These are phyloP conservation scores for Suillus subalutaceus DNA, from an alignment of 768 basidiomycete species.

Conservation along the genomic window DNA sequence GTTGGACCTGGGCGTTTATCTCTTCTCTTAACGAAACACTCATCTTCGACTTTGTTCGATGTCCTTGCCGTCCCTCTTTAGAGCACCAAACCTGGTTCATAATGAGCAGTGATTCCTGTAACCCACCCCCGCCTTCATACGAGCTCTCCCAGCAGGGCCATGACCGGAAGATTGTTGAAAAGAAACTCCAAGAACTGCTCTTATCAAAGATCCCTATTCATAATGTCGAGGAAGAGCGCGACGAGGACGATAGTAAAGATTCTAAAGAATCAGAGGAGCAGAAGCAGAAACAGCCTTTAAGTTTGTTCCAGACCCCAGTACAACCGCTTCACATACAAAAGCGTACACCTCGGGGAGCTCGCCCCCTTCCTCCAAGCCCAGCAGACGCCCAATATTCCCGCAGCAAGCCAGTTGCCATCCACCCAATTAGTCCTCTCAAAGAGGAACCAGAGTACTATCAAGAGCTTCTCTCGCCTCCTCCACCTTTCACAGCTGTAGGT, in stretches of 20 bases:
- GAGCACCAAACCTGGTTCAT: constrained; percentile 2
- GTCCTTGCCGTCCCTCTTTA: constrained; percentile 3
- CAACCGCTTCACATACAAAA: constrained; percentile 17
- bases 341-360: constrained; percentile 14
- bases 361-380: constrained; percentile 33
- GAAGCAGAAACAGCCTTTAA: constrained; percentile 11
- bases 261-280: constrained; percentile 7
- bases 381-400: constrained; percentile 4
- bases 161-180: constrained; percentile 52
- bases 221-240: constrained; percentile 21
- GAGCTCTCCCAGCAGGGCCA: constrained; percentile 42
- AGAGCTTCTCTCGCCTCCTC: constrained; percentile 32
- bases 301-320: neutral
- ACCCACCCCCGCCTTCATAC: constrained; percentile 46
- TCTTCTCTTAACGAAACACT: constrained; percentile 8
- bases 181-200: constrained; percentile 15
- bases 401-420: neutral
- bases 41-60: constrained; percentile 8
- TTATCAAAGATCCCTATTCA: constrained; percentile 17
- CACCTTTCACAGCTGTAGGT: constrained; percentile 34
- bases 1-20: constrained; percentile 5
- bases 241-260: constrained; percentile 21
- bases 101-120: constrained; percentile 28
- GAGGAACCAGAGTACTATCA: constrained; percentile 4
- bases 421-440: constrained; percentile 14